Base-by-base conservation (phyloP, 768 basidiomycete genomes). In the Suillus decipiens region DNA sequence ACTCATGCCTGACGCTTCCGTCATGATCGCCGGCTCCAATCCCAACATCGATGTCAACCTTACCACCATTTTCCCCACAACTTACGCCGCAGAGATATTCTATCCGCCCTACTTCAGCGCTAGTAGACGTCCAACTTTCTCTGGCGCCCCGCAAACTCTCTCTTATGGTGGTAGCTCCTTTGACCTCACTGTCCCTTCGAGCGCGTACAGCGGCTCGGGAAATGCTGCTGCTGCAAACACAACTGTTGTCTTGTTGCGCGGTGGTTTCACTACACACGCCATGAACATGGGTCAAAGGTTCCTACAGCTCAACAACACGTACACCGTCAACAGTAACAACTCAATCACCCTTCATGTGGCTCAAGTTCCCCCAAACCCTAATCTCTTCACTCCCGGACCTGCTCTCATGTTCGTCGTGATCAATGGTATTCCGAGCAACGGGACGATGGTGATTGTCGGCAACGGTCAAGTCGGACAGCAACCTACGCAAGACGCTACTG, bases 21-120 rank as follows among this genome's bases (percentile, higher is more conserved):
- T 99, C 42, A 75, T 97, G 56, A 84, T 96, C 67, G 93, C 93
- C 36, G 96, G 96, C 8, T 94, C 93, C 37, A 98, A 98, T 78
- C 95, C 96, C 1, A 96, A 96, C 71, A 81, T 90, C 39, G 95
- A 98, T 69, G 89, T 90, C 64, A 88, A 89, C 69, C 64, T 78
- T 39, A 74, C 78, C n/a, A 82, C 84, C 11, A 43, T 80, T 41
- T 94, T 81, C 80, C 88, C 89, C 1, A 94, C 94, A 2, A 86
- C 88, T 33, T 96, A 95, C 70, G 79, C 85, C 37, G 88, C 90
- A 1, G 95, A 96, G 73, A 83, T 89, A 45, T 99, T 95, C 81
- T 98, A 95, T 79, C 96, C 96, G 0, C 82, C 87, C 12, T 99
- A 96, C 79, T 98, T 90, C 79, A 80, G 84, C 45, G 83, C 89